Evolutionary conservation across 371 early-diverging fungal genomes (phyloP), one percentile per base, ranked within the genome.

Genomic region (Mortierella sp.): DNA sequence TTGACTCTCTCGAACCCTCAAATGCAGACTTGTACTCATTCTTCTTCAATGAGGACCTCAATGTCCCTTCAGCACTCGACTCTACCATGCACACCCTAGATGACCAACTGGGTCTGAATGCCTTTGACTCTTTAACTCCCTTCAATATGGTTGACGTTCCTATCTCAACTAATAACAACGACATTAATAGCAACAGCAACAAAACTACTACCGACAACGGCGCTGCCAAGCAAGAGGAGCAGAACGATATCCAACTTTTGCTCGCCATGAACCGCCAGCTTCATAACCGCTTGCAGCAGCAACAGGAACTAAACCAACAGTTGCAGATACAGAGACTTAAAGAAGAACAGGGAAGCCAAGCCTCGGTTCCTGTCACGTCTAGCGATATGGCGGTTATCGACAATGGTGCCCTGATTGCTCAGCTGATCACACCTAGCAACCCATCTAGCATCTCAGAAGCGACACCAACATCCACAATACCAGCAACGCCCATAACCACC

Each of bases 1-100:
- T 74, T n/a, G 74, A 74, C 59, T 22, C 74, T 47, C 64, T 79
- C 42, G 80, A 65, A 35, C 22, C 61, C 12, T 37, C 61, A 45
- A 66, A 31, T 59, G 47, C 19, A 35, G 68, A 68, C 62, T n/a
- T 78, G 35, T 68, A 61, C 66, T 69, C 72, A 23, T 67, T 64
- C 56, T 37, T 67, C 51, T 47, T 71, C 60, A 71, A 62, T 29
- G 67, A 51, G 2, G 70, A 64, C 61, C 17, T 68, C n/a, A 64
- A 60, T 26, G 28, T 22, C 15, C 35, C 42, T 1, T 40, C 68
- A 26, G 17, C 32, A 9, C 42, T 35, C 8, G 23, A 56, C 40
- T 19, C 47, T 22, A 32, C 59, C 26, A 29, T 26, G 54, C 17
- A 22, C 17, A 7, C 17, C 29, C 53, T 63, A n/a, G 34, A 32